Percentiles rank a stretch among this genome's conserved stretches.
Evolutionary conservation across 2,329 filamentous ascomycete species (phyloP).

Genomic region (Myriosclerotinia curreyana): DNA sequence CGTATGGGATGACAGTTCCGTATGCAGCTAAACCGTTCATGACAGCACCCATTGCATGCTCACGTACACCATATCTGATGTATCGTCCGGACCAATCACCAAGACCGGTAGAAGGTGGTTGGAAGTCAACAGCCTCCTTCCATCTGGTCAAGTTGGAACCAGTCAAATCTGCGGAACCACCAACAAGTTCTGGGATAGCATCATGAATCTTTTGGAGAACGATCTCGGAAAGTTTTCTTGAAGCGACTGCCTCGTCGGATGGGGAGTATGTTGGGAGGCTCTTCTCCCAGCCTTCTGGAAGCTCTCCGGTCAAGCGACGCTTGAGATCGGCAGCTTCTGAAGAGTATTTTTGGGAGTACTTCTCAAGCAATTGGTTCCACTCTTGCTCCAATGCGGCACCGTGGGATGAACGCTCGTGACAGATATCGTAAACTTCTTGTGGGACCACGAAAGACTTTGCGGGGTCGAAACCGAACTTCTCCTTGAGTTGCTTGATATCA

Average conservation of each 20-base stretch:
- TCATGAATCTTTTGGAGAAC: constrained; percentile 86
- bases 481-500: constrained; percentile 90
- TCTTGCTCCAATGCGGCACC: constrained; percentile 88
- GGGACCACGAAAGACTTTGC: constrained; percentile 90
- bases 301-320: constrained; percentile 76
- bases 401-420: constrained; percentile 78
- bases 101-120: constrained; percentile 79
- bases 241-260: constrained; percentile 78
- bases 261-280: constrained; percentile 86
- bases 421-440: constrained; percentile 89
- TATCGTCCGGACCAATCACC: constrained; percentile 91
- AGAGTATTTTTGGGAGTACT: constrained; percentile 77
- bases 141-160: constrained; percentile 98
- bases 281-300: constrained; percentile 97
- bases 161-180: constrained; percentile 96
- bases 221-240: constrained; percentile 93
- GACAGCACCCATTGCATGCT: constrained; percentile 89
- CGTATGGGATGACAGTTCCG: constrained; percentile 89
- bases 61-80: constrained; percentile 86
- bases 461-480: constrained; percentile 94
- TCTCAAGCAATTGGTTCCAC: constrained; percentile 91
- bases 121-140: constrained; percentile 97
- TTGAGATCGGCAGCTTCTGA: constrained; percentile 75
- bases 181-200: constrained; percentile 83
- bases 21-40: constrained; percentile 96